Evolutionary conservation across 208 protist species (phyloP).

Genomic region (Crithidia sp.): DNA sequence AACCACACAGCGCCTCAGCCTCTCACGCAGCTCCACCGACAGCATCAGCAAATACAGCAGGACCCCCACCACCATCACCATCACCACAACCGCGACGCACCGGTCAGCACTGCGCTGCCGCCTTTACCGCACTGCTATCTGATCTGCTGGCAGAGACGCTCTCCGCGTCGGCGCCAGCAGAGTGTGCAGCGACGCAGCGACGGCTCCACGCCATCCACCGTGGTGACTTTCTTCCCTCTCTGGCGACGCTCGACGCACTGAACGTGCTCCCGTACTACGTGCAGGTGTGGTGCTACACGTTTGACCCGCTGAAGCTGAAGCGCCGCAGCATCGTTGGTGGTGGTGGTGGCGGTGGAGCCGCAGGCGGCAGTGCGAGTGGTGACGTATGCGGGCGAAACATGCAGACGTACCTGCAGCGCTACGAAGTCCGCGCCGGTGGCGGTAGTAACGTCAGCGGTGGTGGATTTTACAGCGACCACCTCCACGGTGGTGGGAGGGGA

Average conservation of each 20-base stretch:
- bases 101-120: slow-evolving; percentile 20
- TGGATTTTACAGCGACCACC: not conserved
- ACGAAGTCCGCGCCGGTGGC: slow-evolving; percentile 10
- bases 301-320: slow-evolving; percentile 22
- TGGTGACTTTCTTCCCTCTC: slow-evolving; percentile 28
- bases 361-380: not conserved
- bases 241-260: slow-evolving; percentile 27
- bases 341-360: not conserved
- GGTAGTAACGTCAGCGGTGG: not conserved
- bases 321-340: not conserved
- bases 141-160: slow-evolving; percentile 11
- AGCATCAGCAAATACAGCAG: not conserved
- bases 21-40: not conserved
- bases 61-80: too few relatives aligned
- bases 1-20: not conserved
- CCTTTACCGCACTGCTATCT: slow-evolving; percentile 22
- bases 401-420: slow-evolving; percentile 25
- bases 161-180: not conserved
- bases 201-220: slow-evolving; percentile 17
- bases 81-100: slow-evolving; percentile 10
- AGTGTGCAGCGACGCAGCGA: slow-evolving; percentile 9
- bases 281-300: slow-evolving; percentile 41
- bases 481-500: too few relatives aligned
- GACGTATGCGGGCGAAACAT: not conserved
- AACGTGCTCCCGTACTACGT: slow-evolving; percentile 27